Base-by-base conservation (phyloP, 306 rosid species). In the Prunus dulcis region DNA sequence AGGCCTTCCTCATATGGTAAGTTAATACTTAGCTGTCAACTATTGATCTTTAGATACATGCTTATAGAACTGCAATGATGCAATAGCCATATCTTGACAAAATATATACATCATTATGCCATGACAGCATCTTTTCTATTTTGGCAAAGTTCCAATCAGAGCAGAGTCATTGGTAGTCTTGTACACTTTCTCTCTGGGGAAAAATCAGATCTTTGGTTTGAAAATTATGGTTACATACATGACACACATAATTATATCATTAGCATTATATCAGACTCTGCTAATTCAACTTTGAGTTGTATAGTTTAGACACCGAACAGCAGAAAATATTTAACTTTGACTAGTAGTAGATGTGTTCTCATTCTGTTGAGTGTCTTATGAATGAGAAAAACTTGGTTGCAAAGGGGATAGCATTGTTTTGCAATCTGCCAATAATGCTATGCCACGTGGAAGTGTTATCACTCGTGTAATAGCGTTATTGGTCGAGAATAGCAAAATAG, bases 1-100 rank as follows among this genome's bases (percentile, higher is more conserved):
- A 70, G 50, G 3, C 90, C 90, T 22, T 74, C 82, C 60, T 79
- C 63, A 55, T 87, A 50, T 30, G 90, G 90, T 87, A 77, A 72
- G 80, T 52, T 32, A 25, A 19, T 32, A 30, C 12, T 20, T 53
- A 9, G 12, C 19, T 32, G 32, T 53, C 49, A 17, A n/a, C 58
- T 3, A 55, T 71, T 27, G 32, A 58, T 58, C 64, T 13, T 70
- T 28, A 20, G 13, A n/a, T 56, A 12, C 50, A 19, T 72, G 23
- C 10, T 56, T 55, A 20, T 55, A n/a, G 50, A 53, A n/a, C 64
- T 53, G 12, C 8, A 32, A 13, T 71, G 38, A 20, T 6, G 49
- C 64, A 41, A 34, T 55, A 55, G 9, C 65, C 5, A 34, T 17
- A 34, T 71, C n/a, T 32, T 52, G 30, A 28, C n/a, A 18, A 53